phyloP scores from a whole-genome alignment of 306 rosid species.

The Delonix regia region DNA sequence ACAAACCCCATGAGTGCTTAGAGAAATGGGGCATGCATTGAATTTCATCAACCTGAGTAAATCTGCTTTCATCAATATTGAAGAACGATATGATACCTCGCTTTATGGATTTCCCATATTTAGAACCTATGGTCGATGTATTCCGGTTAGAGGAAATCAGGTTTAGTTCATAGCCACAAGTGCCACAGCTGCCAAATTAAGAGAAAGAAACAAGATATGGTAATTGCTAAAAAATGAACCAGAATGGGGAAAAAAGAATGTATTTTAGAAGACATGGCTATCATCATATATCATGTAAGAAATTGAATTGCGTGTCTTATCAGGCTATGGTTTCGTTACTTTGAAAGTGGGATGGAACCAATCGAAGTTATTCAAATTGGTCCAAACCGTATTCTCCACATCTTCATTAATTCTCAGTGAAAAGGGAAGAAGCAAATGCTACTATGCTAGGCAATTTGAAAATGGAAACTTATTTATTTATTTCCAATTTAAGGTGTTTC shows the following conservation, averaged over 20 bases:
- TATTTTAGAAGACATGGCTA: neutral
- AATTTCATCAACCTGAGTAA: conserved; percentile 71
- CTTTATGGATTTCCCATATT: conserved; percentile 82
- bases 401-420: neutral
- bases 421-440: neutral
- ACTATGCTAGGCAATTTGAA: neutral
- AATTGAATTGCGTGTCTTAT: neutral
- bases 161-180: conserved; percentile 82
- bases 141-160: conserved; percentile 74
- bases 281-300: conserved; percentile 2
- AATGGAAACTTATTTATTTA: neutral
- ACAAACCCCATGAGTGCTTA: conserved; percentile 71
- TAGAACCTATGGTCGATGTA: conserved; percentile 67
- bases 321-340: neutral
- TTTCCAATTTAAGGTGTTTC: conserved; percentile 1
- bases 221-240: neutral
- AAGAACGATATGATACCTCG: conserved; percentile 82
- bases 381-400: neutral
- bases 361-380: conserved; percentile 2
- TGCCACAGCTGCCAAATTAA: conserved; percentile 68
- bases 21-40: conserved; percentile 73
- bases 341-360: neutral
- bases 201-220: conserved; percentile 28
- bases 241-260: neutral
- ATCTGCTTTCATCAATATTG: conserved; percentile 75